These are phyloP conservation scores for Tulasnella sp. DNA, from an alignment of 768 basidiomycete genomes.

Conservation along the genomic window DNA sequence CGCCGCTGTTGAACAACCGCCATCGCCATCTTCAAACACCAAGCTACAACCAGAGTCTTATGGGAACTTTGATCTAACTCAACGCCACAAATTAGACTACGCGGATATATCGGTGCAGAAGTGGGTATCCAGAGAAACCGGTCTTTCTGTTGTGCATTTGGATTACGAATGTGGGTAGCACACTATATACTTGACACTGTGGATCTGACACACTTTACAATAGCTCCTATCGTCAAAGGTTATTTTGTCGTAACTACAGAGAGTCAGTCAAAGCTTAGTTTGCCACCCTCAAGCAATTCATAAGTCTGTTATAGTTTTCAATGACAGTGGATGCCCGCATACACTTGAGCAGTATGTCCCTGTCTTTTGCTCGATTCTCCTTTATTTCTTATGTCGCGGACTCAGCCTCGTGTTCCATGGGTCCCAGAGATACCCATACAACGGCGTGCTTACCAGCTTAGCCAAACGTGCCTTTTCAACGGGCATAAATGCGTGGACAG, in stretches of 20 bases:
- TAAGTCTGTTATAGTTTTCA: constrained; percentile 54
- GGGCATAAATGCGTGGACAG: constrained; percentile 77
- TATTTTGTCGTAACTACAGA: constrained; percentile 86
- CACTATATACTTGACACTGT: constrained; percentile 6
- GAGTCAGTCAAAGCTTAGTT: constrained; percentile 38
- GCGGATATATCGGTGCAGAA: constrained; percentile 73
- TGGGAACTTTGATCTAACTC: constrained; percentile 77
- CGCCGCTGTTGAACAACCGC: too few relatives aligned
- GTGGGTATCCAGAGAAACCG: constrained; percentile 77
- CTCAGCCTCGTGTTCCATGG: constrained; percentile 87
- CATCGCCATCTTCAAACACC: too few relatives aligned
- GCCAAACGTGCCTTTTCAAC: constrained; percentile 90
- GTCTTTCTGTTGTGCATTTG: constrained; percentile 77
- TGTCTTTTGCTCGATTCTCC: not conserved
- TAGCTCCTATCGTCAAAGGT: constrained; percentile 80
- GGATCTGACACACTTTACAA: constrained; percentile 7
- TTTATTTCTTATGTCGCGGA: constrained; percentile 11
- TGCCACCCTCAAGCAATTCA: too few relatives aligned
- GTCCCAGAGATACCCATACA: constrained; percentile 88
- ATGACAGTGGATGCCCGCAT: constrained; percentile 91
- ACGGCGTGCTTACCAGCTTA: constrained; percentile 86
- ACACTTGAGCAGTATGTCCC: constrained; percentile 86
- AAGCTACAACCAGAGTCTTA: too few relatives aligned
- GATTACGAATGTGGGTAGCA: constrained; percentile 66
- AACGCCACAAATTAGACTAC: constrained; percentile 60